phyloP scores from a whole-genome alignment of 2,329 filamentous ascomycete genomes.

The Cladosporium sp. region DNA sequence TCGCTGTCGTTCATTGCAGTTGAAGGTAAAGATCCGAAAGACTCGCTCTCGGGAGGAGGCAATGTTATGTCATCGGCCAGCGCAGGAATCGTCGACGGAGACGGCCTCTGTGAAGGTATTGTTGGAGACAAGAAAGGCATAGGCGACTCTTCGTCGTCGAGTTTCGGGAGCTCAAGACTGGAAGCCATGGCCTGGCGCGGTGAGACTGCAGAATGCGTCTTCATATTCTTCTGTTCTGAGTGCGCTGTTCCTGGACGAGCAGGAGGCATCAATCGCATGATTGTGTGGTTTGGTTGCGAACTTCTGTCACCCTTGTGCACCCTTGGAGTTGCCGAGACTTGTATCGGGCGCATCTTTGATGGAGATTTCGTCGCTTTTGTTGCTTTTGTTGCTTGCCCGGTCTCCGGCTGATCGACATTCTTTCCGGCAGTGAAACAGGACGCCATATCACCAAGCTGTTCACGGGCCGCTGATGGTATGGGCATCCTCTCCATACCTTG shows the following conservation, averaged over 20 bases:
- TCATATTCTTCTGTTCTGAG: constrained; percentile 3
- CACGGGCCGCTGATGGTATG: background rate
- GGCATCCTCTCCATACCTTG: background rate
- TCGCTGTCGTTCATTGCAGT: constrained; percentile 36
- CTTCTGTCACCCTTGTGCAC: background rate
- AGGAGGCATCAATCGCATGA: constrained; percentile 14
- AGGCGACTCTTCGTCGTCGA: constrained; percentile 26
- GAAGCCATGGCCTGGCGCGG: constrained; percentile 28
- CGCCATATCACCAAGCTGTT: background rate
- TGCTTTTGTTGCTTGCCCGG: background rate
- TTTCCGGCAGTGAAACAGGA: background rate
- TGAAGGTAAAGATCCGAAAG: constrained; percentile 43
- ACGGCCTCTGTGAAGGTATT: constrained; percentile 29
- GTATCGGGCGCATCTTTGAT: background rate
- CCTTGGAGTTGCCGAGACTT: background rate
- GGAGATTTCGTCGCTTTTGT: background rate
- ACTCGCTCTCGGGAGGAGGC: constrained; percentile 60
- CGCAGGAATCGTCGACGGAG: constrained; percentile 37
- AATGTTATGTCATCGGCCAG: constrained; percentile 57
- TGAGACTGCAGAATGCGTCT: background rate
- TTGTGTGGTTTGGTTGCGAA: constrained; percentile 1
- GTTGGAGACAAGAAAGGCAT: constrained; percentile 36
- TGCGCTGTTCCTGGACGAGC: constrained; percentile 10
- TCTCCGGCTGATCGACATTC: background rate
- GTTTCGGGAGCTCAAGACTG: constrained; percentile 31